Evolutionary conservation across 2,329 filamentous ascomycete species (phyloP).

Genomic region (Calcarisporium arbuscula): DNA sequence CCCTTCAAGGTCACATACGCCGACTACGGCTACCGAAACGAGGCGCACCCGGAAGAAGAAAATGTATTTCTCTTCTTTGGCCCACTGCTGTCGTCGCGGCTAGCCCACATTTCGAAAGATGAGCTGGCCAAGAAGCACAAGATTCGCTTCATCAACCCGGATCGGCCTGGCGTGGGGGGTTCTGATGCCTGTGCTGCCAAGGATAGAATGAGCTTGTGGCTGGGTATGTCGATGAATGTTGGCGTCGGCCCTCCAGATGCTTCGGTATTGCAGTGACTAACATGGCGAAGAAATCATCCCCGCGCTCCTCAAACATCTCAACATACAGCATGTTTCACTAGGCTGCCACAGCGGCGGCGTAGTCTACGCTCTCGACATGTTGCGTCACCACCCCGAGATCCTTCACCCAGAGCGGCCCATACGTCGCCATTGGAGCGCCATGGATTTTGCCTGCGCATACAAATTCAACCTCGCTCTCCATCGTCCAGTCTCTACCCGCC

Average conservation of each 20-base stretch:
- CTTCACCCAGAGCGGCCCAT: constrained; percentile 16
- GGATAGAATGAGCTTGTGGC: constrained; percentile 19
- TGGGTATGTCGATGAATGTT: constrained; percentile 17
- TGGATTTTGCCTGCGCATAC: constrained; percentile 24
- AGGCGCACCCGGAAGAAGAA: constrained; percentile 16
- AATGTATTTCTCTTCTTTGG: constrained; percentile 22
- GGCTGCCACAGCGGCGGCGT: constrained; percentile 24
- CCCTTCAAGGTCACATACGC: constrained; percentile 17
- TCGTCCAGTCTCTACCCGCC: constrained; percentile 16
- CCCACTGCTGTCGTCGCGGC: constrained; percentile 21
- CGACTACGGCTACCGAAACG: constrained; percentile 25
- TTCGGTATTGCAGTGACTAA: no score
- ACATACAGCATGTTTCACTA: constrained; percentile 21
- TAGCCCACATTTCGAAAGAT: constrained; percentile 25
- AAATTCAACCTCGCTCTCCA: constrained; percentile 12
- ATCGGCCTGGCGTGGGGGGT: constrained; percentile 30
- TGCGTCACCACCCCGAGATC: constrained; percentile 21
- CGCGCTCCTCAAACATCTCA: constrained; percentile 25
- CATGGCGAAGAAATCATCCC: constrained; percentile 16
- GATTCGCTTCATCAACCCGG: constrained; percentile 25
- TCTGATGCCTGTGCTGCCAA: constrained; percentile 19
- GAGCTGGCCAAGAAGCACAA: constrained; percentile 21
- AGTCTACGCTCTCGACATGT: constrained; percentile 23
- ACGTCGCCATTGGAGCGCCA: constrained; percentile 22
- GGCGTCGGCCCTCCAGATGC: no score